Conservation (phyloP, 73 alveolate species). For the Blepharisma stoltei region DNA sequence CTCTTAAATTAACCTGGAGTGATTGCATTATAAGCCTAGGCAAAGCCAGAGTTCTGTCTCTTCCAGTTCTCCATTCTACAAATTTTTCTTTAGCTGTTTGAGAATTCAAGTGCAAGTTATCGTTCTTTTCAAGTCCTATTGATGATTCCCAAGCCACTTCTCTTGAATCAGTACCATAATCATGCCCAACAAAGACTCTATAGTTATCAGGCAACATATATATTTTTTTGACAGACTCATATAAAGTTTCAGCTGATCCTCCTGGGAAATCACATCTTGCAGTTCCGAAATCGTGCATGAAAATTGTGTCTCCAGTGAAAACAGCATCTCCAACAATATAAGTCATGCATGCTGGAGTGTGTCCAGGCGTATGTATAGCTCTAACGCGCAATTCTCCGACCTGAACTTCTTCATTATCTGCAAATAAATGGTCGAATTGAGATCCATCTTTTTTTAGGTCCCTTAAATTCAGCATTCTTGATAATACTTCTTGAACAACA, state of each 20-base stretch:
- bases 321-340: slow-evolving; percentile 14
- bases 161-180: slow-evolving; percentile 24
- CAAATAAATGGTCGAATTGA: slow-evolving; percentile 39
- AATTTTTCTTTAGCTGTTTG: neutral
- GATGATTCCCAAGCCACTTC: slow-evolving; percentile 49
- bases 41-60: slow-evolving; percentile 40
- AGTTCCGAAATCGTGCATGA: slow-evolving; percentile 37
- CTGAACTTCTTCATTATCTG: slow-evolving; percentile 39
- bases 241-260: slow-evolving; percentile 33
- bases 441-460: slow-evolving; percentile 37
- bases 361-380: slow-evolving; percentile 54
- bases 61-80: slow-evolving; percentile 14
- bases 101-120: slow-evolving; percentile 31
- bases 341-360: slow-evolving; percentile 45
- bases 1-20: slow-evolving; percentile 43
- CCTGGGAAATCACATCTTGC: slow-evolving; percentile 55
- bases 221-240: slow-evolving; percentile 41
- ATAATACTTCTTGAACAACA: neutral
- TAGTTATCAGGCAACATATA: slow-evolving; percentile 38
- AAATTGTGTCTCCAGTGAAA: slow-evolving; percentile 3
- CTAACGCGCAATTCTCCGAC: slow-evolving; percentile 35
- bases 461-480: slow-evolving; percentile 35
- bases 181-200: slow-evolving; percentile 50
- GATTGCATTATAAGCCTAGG: slow-evolving; percentile 43
- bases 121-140: slow-evolving; percentile 32